Percentiles rank a stretch among this genome's conserved stretches.
These are phyloP conservation scores for Phytophthora sp. DNA, from an alignment of 352 stramenopile species.

Conservation along the genomic window DNA sequence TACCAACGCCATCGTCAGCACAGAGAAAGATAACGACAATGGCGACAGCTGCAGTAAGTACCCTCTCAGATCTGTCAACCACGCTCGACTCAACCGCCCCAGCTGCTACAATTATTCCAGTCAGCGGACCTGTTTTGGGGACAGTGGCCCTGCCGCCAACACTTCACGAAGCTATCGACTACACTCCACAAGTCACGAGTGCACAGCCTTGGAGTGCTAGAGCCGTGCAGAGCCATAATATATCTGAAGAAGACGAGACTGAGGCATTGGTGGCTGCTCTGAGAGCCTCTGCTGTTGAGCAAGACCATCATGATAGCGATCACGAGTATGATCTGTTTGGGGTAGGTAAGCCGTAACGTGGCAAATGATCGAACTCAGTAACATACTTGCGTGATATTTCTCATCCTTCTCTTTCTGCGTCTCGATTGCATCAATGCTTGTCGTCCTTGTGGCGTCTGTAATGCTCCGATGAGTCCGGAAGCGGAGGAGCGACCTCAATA, in stretches of 20 bases:
- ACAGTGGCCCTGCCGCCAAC: conserved; percentile 11
- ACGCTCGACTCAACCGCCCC: background rate
- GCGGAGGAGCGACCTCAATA: conserved; percentile 52
- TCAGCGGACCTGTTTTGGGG: conserved; percentile 13
- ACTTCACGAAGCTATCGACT: conserved; percentile 27
- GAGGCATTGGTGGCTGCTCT: conserved; percentile 15
- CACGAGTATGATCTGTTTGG: conserved; percentile 46
- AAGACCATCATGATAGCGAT: conserved; percentile 26
- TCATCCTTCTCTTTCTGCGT: conserved; percentile 4
- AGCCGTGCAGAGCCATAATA: background rate
- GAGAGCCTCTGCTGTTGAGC: conserved; percentile 18
- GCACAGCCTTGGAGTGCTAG: conserved; percentile 7
- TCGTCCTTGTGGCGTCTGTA: conserved; percentile 34
- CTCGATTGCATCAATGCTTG: conserved; percentile 13
- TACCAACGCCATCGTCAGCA: background rate
- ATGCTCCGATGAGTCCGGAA: conserved; percentile 40
- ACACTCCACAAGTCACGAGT: conserved; percentile 12
- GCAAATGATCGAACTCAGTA: conserved; percentile 12
- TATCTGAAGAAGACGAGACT: conserved; percentile 20
- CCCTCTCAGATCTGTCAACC: background rate
- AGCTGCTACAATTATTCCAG: background rate
- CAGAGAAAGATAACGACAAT: background rate
- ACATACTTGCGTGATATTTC: conserved; percentile 16
- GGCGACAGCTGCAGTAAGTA: background rate
- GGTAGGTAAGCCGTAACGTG: conserved; percentile 26